These are phyloP conservation scores for Xylaria sp. DNA, from an alignment of 2,329 filamentous ascomycete genomes.

Conservation along the genomic window DNA sequence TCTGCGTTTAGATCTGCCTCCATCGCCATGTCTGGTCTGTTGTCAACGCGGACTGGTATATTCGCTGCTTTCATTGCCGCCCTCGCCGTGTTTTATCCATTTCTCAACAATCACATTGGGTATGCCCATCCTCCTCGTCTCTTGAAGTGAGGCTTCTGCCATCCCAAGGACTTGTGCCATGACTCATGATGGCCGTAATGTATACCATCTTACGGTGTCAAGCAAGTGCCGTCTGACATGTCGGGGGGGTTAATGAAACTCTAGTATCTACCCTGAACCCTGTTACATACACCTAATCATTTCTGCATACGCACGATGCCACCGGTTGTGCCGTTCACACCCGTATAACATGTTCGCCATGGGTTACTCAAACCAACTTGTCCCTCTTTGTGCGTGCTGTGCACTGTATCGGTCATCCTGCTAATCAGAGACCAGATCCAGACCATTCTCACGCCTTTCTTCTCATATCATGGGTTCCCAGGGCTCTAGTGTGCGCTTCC, in stretches of 20 bases:
- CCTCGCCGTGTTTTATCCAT: constrained; percentile 37
- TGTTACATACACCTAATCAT: constrained; percentile 26
- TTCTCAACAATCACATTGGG: constrained; percentile 35
- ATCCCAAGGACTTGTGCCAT: constrained; percentile 14
- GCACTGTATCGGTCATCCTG: not conserved
- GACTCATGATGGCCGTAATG: constrained; percentile 8
- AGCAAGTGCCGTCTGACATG: constrained; percentile 41
- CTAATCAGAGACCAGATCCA: constrained; percentile 25
- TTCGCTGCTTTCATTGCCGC: constrained; percentile 39
- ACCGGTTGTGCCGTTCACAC: not conserved
- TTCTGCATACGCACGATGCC: constrained; percentile 10
- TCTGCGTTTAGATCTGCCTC: constrained; percentile 8
- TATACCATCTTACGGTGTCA: constrained; percentile 21
- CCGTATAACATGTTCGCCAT: constrained; percentile 4
- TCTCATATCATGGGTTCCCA: constrained; percentile 65
- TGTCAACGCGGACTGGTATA: constrained; percentile 35
- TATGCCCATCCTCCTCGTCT: constrained; percentile 40
- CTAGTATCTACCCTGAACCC: constrained; percentile 24
- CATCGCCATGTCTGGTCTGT: constrained; percentile 39
- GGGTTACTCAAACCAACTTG: not conserved
- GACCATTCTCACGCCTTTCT: constrained; percentile 33
- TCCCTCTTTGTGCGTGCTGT: not conserved
- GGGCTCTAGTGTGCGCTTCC: constrained; percentile 72
- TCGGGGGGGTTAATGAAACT: constrained; percentile 32
- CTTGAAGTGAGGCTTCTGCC: constrained; percentile 22